phyloP scores from a whole-genome alignment of 2,329 filamentous ascomycete species.

The Aspergillus ochraceoroseus region DNA sequence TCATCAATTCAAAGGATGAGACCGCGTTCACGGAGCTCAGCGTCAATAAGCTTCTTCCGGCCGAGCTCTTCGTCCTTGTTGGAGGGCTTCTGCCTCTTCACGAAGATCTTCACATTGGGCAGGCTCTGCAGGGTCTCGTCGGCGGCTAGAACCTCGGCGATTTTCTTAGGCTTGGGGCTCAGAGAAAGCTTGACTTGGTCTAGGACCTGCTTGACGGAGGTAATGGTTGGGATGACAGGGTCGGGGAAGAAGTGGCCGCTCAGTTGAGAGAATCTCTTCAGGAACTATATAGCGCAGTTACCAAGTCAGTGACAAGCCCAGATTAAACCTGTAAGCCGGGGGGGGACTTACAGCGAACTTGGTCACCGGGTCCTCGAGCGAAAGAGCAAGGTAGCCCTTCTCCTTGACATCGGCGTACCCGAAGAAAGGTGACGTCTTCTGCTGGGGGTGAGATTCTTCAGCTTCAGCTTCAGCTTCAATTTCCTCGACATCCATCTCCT shows the following conservation, averaged over 20 bases:
- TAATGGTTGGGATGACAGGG: slow-evolving; percentile 55
- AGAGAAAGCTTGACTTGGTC: slow-evolving; percentile 43
- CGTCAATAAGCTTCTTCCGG: slow-evolving; percentile 72
- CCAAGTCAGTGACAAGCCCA: slow-evolving; percentile 54
- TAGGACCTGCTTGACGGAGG: slow-evolving; percentile 54
- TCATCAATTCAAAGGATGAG: slow-evolving; percentile 48
- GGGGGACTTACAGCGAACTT: slow-evolving; percentile 65
- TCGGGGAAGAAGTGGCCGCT: slow-evolving; percentile 75
- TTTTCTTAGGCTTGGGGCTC: slow-evolving; percentile 47
- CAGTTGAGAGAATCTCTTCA: slow-evolving; percentile 75
- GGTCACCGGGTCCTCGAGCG: slow-evolving; percentile 54
- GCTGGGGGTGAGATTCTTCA: slow-evolving; percentile 16
- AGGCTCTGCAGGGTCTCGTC: slow-evolving; percentile 49
- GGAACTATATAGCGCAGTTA: slow-evolving; percentile 56
- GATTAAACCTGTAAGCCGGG: slow-evolving; percentile 63
- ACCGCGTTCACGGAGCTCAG: slow-evolving; percentile 60
- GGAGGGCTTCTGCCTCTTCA: slow-evolving; percentile 61
- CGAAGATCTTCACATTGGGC: slow-evolving; percentile 66
- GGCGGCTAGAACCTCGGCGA: slow-evolving; percentile 56
- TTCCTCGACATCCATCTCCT: slow-evolving; percentile 13
- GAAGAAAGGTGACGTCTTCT: slow-evolving; percentile 21
- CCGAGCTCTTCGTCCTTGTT: slow-evolving; percentile 68
- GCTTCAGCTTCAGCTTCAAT: slow-evolving; percentile 15
- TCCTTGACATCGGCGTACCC: slow-evolving; percentile 34
- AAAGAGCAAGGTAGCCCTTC: slow-evolving; percentile 54